phyloP scores from a whole-genome alignment of 441 rosid genomes.

The Gossypium aridum region DNA sequence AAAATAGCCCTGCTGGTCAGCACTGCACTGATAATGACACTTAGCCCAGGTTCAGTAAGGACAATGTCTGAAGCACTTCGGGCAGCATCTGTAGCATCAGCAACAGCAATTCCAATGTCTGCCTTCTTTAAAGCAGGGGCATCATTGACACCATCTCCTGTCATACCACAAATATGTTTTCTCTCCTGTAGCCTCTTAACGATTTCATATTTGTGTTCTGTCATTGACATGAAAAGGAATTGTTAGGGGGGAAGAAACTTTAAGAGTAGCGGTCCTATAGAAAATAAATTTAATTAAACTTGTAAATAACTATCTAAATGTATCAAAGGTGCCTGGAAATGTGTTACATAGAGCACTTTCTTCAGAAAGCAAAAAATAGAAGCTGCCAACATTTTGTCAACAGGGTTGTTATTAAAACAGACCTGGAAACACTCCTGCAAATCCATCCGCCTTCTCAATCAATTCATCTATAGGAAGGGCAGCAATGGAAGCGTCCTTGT shows the following conservation, averaged over 20 bases:
- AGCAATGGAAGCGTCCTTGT: constrained; percentile 67
- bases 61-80: constrained; percentile 88
- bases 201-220: constrained; percentile 86
- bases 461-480: constrained; percentile 75
- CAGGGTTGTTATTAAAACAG: background rate
- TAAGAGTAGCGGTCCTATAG: background rate
- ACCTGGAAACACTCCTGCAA: constrained; percentile 94
- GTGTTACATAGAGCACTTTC: background rate
- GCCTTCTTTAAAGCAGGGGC: constrained; percentile 91
- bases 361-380: background rate
- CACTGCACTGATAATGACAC: constrained; percentile 89
- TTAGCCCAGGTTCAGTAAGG: constrained; percentile 81
- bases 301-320: background rate
- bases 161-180: constrained; percentile 91
- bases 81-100: constrained; percentile 95
- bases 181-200: constrained; percentile 71
- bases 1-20: constrained; percentile 90
- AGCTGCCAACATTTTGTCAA: background rate
- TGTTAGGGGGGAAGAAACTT: background rate
- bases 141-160: constrained; percentile 95
- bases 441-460: constrained; percentile 89
- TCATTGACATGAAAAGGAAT: constrained; percentile 8
- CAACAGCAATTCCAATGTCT: constrained; percentile 88
- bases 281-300: background rate
- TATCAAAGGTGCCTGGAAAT: background rate